A percentile compares a stretch with the other conserved stretches of the same genome.
Evolutionary conservation across 129 eudicot genomes (phyloP).

Genomic region (Daucus carota): DH1_v3.0 NC_030387.2:12979501-12980000

Average conservation of each 20-base stretch:
- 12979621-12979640: too few relatives aligned
- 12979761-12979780: neutral
- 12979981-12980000: neutral
- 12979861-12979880: neutral
- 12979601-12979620: neutral
- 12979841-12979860: neutral
- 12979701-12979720: too few relatives aligned
- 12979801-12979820: neutral
- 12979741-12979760: neutral
- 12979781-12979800: neutral
- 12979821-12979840: neutral
- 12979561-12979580: neutral
- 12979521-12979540: neutral
- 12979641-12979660: too few relatives aligned
- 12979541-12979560: neutral
- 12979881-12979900: neutral
- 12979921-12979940: neutral
- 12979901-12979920: neutral
- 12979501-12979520: neutral
- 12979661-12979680: too few relatives aligned
- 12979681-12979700: too few relatives aligned
- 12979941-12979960: neutral
- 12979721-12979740: too few relatives aligned
- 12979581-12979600: neutral
- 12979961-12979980: neutral